Evolutionary conservation across 768 basidiomycete species (phyloP).

Genomic region (Phanerochaete sordida): DNA sequence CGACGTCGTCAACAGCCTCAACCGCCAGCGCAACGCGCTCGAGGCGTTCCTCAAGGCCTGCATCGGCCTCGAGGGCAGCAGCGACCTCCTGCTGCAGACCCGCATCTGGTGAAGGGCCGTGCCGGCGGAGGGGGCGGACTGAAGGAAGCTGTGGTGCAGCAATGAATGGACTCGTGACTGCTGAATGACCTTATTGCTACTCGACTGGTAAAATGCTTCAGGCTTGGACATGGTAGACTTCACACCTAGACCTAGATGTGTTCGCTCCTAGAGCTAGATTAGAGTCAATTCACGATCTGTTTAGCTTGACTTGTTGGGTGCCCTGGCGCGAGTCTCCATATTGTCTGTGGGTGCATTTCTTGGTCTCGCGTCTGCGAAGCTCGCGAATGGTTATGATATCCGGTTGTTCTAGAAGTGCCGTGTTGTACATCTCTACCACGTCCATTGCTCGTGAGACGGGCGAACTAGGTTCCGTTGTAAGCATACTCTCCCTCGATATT

Average conservation of each 20-base stretch:
- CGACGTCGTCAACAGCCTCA: conserved; percentile 92
- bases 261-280: background rate
- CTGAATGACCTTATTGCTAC: too few relatives aligned
- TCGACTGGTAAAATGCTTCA: too few relatives aligned
- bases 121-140: background rate
- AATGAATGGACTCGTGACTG: too few relatives aligned
- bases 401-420: background rate
- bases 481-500: background rate
- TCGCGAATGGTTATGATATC: too few relatives aligned
- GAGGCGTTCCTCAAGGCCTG: conserved; percentile 95
- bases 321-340: background rate
- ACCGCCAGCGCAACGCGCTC: conserved; percentile 92
- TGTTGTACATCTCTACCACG: conserved; percentile 6
- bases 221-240: background rate
- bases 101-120: conserved; percentile 67
- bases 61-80: conserved; percentile 78
- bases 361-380: too few relatives aligned
- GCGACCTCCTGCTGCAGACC: conserved; percentile 82
- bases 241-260: background rate
- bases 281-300: background rate
- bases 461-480: conserved; percentile 15
- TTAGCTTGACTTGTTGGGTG: background rate
- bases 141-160: background rate
- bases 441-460: conserved; percentile 25
- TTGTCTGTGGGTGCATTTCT: too few relatives aligned